Evolutionary conservation across 139 green algal genomes (phyloP).

Genomic region (Coccomyxa sp.): DNA sequence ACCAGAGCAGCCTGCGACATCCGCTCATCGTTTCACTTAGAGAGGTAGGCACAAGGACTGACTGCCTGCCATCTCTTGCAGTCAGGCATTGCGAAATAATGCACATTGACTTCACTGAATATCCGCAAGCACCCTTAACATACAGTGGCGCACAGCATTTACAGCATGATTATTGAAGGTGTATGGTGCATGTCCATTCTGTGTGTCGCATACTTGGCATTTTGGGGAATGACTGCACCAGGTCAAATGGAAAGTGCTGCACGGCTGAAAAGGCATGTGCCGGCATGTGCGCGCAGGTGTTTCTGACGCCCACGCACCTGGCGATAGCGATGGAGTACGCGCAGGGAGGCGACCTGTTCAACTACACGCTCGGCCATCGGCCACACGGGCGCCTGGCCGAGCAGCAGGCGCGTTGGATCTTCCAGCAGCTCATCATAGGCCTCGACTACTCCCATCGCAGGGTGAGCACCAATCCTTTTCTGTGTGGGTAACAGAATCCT

Average conservation of each 20-base stretch:
- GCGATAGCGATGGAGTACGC: slow-evolving; percentile 62
- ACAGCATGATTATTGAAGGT: too few species aligned
- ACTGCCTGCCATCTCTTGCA: not conserved
- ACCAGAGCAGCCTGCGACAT: slow-evolving; percentile 48
- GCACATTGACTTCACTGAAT: too few species aligned
- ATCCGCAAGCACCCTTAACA: too few species aligned
- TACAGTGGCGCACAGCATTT: too few species aligned
- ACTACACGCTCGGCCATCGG: slow-evolving; percentile 24
- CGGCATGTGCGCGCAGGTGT: slow-evolving; percentile 19
- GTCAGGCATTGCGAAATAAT: too few species aligned
- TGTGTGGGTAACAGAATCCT: too few species aligned
- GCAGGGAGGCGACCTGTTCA: slow-evolving; percentile 61
- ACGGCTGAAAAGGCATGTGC: too few species aligned
- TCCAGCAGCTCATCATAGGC: slow-evolving; percentile 34
- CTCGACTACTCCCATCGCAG: slow-evolving; percentile 54
- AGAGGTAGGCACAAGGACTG: slow-evolving; percentile 8
- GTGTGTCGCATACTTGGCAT: too few species aligned
- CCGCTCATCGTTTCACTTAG: slow-evolving; percentile 42
- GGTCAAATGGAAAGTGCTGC: too few species aligned
- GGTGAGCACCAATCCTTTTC: slow-evolving; percentile 4
- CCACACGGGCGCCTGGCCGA: slow-evolving; percentile 23
- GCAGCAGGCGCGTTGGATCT: slow-evolving; percentile 23
- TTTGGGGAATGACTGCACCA: too few species aligned
- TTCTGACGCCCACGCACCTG: slow-evolving; percentile 45
- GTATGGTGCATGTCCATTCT: too few species aligned